Evolutionary conservation across 2,329 filamentous ascomycete species (phyloP).

Genomic region (Exserohilum turcica): DNA sequence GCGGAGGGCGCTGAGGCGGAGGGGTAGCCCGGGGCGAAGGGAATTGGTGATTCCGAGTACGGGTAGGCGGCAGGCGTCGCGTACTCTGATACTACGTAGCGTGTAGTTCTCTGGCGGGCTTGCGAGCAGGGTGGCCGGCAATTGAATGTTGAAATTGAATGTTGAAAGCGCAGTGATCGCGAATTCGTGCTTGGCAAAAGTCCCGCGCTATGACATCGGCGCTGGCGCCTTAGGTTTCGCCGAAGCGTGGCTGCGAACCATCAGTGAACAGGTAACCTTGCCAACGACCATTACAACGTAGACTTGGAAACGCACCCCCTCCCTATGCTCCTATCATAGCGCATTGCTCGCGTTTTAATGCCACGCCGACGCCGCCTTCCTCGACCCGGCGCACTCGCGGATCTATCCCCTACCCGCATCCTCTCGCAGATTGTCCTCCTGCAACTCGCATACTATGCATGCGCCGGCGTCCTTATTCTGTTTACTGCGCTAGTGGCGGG

Average conservation of each 20-base stretch:
- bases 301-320: conserved; percentile 9
- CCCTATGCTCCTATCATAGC: conserved; percentile 27
- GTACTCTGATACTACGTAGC: not conserved
- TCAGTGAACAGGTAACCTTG: conserved; percentile 26
- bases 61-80: not conserved
- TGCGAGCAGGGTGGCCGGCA: not conserved
- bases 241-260: conserved; percentile 15
- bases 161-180: conserved; percentile 12
- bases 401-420: conserved; percentile 70
- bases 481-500: conserved; percentile 72
- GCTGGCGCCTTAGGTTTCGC: conserved; percentile 20
- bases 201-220: conserved; percentile 25
- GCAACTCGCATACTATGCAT: conserved; percentile 68
- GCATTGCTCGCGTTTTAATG: conserved; percentile 47
- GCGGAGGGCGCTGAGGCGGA: conserved; percentile 12
- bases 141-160: not conserved
- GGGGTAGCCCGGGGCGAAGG: conserved; percentile 1
- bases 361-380: conserved; percentile 65
- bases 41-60: too few relatives aligned
- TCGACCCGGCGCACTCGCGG: conserved; percentile 67
- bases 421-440: conserved; percentile 68
- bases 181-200: conserved; percentile 27
- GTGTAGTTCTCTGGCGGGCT: not conserved
- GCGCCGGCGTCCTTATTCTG: conserved; percentile 65
- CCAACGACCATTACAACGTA: conserved; percentile 6